Evolutionary conservation across 768 basidiomycete species (phyloP).

Genomic region (Botryobasidium botryosum): DNA sequence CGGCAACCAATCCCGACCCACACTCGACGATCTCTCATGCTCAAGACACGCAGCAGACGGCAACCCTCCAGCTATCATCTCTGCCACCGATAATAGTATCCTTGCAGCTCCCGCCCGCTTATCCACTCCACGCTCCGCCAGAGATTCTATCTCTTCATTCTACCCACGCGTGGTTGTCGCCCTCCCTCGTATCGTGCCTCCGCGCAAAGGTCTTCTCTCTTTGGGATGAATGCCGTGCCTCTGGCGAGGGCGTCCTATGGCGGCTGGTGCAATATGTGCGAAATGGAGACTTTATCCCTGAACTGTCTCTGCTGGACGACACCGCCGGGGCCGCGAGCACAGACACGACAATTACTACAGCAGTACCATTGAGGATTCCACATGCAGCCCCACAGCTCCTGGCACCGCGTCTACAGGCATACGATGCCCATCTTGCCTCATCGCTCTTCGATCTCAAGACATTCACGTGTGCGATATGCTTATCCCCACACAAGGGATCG

Average conservation of each 20-base stretch:
- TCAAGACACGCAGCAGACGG: too few relatives aligned
- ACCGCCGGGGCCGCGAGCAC: constrained; percentile 18
- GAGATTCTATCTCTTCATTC: constrained; percentile 36
- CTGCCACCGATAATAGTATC: constrained; percentile 50
- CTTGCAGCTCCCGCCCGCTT: constrained; percentile 33
- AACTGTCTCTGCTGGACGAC: constrained; percentile 24
- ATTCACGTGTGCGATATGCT: constrained; percentile 62
- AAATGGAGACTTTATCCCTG: constrained; percentile 42
- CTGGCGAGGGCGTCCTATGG: constrained; percentile 40
- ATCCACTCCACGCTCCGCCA: constrained; percentile 40
- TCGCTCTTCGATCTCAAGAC: constrained; percentile 43
- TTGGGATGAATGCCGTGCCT: constrained; percentile 33
- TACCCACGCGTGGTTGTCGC: constrained; percentile 40
- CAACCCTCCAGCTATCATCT: too few relatives aligned
- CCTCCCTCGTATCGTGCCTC: constrained; percentile 22
- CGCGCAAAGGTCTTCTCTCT: constrained; percentile 28
- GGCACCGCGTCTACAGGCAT: constrained; percentile 33
- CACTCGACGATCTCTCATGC: too few relatives aligned
- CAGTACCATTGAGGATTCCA: too few relatives aligned
- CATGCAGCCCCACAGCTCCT: constrained; percentile 43
- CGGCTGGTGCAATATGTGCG: constrained; percentile 58
- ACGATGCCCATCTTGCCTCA: constrained; percentile 31
- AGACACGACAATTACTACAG: constrained; percentile 17
- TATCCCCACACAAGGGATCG: constrained; percentile 54
- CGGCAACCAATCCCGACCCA: too few relatives aligned